Conservation (phyloP, 352 stramenopile genomes). For the Globisporangium cystogenes region DNA sequence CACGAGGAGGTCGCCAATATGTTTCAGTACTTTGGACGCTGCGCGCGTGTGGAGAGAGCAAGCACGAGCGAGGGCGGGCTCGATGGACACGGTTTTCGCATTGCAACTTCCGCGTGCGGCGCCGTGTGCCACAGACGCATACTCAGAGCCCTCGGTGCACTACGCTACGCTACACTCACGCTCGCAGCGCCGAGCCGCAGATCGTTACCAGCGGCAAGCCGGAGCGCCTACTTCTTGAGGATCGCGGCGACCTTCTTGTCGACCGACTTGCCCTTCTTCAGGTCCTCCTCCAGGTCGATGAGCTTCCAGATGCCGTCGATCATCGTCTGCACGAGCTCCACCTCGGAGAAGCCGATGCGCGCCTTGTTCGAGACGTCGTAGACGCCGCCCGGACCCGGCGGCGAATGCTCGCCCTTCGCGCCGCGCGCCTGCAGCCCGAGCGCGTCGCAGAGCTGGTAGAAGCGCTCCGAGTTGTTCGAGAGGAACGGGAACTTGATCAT, state of each 20-base stretch:
- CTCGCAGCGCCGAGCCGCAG: background rate
- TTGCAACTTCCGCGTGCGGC: background rate
- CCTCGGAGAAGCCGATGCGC: conserved; percentile 91
- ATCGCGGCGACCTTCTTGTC: conserved; percentile 52
- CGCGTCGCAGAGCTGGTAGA: conserved; percentile 70
- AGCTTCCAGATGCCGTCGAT: conserved; percentile 91
- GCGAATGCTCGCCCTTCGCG: conserved; percentile 79
- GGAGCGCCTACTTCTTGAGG: conserved; percentile 15
- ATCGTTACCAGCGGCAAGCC: too few relatives aligned
- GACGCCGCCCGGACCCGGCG: conserved; percentile 74
- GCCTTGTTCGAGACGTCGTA: conserved; percentile 95
- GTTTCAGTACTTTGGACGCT: conserved; percentile 2
- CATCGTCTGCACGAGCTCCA: conserved; percentile 94
- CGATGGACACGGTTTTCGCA: background rate
- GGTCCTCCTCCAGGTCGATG: conserved; percentile 90
- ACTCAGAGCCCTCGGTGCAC: background rate
- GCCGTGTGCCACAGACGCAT: too few relatives aligned
- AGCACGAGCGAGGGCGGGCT: background rate
- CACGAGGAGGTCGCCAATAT: background rate
- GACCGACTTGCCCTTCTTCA: conserved; percentile 79
- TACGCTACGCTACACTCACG: background rate
- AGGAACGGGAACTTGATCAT: conserved; percentile 85
- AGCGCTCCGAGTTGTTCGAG: conserved; percentile 56
- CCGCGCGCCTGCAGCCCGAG: conserved; percentile 78
- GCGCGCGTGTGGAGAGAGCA: background rate